Base-by-base conservation (phyloP, 1,284 basidiomycete genomes). In the Apiotrichum gracile region DNA sequence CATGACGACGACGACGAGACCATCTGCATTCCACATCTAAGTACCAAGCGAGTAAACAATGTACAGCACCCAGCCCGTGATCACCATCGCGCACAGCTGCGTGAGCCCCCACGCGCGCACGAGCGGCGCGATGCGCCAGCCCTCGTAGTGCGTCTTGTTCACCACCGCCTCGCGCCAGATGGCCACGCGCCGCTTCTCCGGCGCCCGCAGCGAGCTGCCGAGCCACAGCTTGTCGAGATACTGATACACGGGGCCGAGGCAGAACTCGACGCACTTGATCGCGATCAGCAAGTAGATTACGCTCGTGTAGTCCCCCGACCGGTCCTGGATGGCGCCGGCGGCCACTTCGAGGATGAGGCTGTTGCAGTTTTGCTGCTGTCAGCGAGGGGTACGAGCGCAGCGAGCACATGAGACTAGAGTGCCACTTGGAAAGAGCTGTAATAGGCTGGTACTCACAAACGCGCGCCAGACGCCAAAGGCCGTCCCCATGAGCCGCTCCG, bases 381-480 rank as follows among this genome's bases (percentile, higher is more conserved):
- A 31, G 29, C 29, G n/a, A n/a, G n/a, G n/a, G n/a, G n/a, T n/a
- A n/a, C n/a, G n/a, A n/a, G n/a, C n/a, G n/a, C n/a, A n/a, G n/a
- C n/a, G n/a, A 31, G 8, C 29, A 31, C 29, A 57, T 56, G 16
- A 55, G 52, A 13, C 29, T 31, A n/a, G n/a, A n/a, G n/a, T n/a
- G n/a, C n/a, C n/a, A n/a, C n/a, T n/a, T n/a, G n/a, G n/a, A n/a
- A n/a, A n/a, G n/a, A n/a, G n/a, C n/a, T n/a, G n/a, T n/a, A n/a
- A n/a, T n/a, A n/a, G n/a, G n/a, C n/a, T 13, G 8, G 29, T 31
- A 31, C 29, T 7, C 29, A 31, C 29, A 53, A 73, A 67, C 8
- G 72, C 63, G 52, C 76, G 76, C 72, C 74, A 77, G 16, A 77
- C 60, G 0, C 76, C 76, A 42, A 72, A 76, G 0, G 75, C 76